phyloP scores from a whole-genome alignment of 2,329 filamentous ascomycete species.

The Aureobasidium leucospermi region DNA sequence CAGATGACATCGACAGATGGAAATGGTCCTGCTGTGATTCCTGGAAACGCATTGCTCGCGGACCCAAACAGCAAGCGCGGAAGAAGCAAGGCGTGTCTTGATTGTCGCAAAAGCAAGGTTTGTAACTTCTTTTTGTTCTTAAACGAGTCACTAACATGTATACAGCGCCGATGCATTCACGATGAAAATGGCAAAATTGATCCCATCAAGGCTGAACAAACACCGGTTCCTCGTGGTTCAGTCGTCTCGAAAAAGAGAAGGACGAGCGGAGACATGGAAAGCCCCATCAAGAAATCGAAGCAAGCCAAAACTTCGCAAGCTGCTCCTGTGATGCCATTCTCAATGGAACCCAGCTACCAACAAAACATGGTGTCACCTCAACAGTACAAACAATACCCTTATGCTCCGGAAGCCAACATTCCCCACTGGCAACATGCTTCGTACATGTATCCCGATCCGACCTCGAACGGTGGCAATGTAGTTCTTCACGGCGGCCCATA shows the following conservation, averaged over 20 bases:
- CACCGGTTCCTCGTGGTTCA: slow-evolving; percentile 52
- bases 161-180: slow-evolving; percentile 58
- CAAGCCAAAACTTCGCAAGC: slow-evolving; percentile 7
- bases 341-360: slow-evolving; percentile 11
- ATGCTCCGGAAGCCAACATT: slow-evolving; percentile 12
- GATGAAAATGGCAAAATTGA: slow-evolving; percentile 58
- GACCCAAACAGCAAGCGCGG: slow-evolving; percentile 25
- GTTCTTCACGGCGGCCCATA: slow-evolving; percentile 20
- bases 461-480: slow-evolving; percentile 12
- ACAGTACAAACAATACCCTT: slow-evolving; percentile 11
- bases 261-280: slow-evolving; percentile 33
- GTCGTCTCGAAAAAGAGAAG: slow-evolving; percentile 48
- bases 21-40: slow-evolving; percentile 6
- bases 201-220: slow-evolving; percentile 55
- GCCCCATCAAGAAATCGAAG: slow-evolving; percentile 19
- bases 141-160: slow-evolving; percentile 19
- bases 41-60: slow-evolving; percentile 15
- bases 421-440: slow-evolving; percentile 21
- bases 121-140: slow-evolving; percentile 24
- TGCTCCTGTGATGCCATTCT: slow-evolving; percentile 6
- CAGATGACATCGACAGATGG: slow-evolving; percentile 8
- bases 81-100: slow-evolving; percentile 56
- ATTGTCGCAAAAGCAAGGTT: slow-evolving; percentile 62
- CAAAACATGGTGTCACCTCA: slow-evolving; percentile 18
- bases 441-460: slow-evolving; percentile 20